Percentiles rank a stretch among this genome's conserved stretches.
These are phyloP conservation scores for Lactarius quietus DNA, from an alignment of 768 basidiomycete genomes.

Conservation along the genomic window DNA sequence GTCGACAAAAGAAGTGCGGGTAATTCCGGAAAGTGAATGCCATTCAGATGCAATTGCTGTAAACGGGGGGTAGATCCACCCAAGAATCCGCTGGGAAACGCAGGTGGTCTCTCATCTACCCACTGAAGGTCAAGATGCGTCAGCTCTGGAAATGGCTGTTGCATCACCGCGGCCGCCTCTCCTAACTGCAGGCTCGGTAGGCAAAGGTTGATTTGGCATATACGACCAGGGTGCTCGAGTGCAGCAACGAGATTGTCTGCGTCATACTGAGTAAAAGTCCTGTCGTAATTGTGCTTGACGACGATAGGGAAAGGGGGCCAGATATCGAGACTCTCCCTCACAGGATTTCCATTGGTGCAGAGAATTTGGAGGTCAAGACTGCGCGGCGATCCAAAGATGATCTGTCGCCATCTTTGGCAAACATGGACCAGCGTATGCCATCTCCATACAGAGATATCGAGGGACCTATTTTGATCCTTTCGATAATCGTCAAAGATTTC, in stretches of 20 bases:
- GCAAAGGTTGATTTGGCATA: neutral
- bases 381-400: neutral
- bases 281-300: too few relatives aligned
- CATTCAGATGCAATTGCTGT: neutral
- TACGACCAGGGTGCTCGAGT: neutral
- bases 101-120: neutral
- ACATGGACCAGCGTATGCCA: neutral
- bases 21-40: neutral
- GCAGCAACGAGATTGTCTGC: neutral
- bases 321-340: neutral
- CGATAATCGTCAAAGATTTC: neutral
- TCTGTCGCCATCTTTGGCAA: neutral
- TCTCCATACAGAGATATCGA: neutral
- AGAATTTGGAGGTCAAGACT: constrained; percentile 3
- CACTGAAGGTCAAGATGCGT: neutral
- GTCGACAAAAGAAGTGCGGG: neutral
- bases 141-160: neutral
- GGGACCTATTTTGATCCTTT: neutral
- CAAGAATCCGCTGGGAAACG: neutral
- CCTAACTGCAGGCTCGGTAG: neutral
- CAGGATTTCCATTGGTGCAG: constrained; percentile 3
- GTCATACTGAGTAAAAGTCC: neutral
- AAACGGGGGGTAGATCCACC: neutral
- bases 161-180: neutral
- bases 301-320: constrained; percentile 5